Evolutionary conservation across 1,284 basidiomycete species (phyloP).

Genomic region (Cutaneotrichosporon cutaneum): DNA sequence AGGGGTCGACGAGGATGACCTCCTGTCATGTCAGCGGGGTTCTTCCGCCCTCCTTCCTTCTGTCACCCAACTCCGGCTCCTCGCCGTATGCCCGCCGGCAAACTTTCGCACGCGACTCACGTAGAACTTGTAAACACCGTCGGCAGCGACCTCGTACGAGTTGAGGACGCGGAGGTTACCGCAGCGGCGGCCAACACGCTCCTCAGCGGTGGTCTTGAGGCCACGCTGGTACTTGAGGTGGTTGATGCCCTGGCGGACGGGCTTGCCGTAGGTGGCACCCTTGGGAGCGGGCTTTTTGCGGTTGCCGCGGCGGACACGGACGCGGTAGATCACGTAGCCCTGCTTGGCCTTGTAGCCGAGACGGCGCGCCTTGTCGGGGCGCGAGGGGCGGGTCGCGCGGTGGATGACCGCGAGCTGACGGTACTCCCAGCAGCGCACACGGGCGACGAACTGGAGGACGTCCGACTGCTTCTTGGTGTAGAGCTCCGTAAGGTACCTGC

Average conservation of each 20-base stretch:
- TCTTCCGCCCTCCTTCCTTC: no score
- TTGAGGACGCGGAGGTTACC: slow-evolving; percentile 94
- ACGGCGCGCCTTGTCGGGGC: slow-evolving; percentile 98
- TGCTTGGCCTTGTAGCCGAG: slow-evolving; percentile 99
- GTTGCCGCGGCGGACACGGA: slow-evolving; percentile 97
- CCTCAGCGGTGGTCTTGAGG: slow-evolving; percentile 90
- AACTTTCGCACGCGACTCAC: neutral
- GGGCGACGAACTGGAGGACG: slow-evolving; percentile 96
- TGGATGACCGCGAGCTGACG: slow-evolving; percentile 98
- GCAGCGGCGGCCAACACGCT: slow-evolving; percentile 95
- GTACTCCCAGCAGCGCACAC: slow-evolving; percentile 99
- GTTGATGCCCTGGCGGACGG: slow-evolving; percentile 99
- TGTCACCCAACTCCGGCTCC: no score
- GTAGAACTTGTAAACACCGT: slow-evolving; percentile 99
- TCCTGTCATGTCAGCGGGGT: neutral
- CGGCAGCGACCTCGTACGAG: slow-evolving; percentile 99
- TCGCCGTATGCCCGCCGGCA: no score
- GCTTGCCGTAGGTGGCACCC: slow-evolving; percentile 98
- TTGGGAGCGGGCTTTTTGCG: slow-evolving; percentile 98
- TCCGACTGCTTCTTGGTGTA: slow-evolving; percentile 60
- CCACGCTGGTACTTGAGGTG: slow-evolving; percentile 98
- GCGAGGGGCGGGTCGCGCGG: slow-evolving; percentile 94
- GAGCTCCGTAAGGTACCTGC: slow-evolving; percentile 97
- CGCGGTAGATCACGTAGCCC: slow-evolving; percentile 96
- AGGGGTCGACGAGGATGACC: slow-evolving; percentile 88